Percentiles rank a stretch among this genome's conserved stretches.
These are phyloP conservation scores for Phytophthora pisi DNA, from an alignment of 352 stramenopile species.

Conservation along the genomic window DNA sequence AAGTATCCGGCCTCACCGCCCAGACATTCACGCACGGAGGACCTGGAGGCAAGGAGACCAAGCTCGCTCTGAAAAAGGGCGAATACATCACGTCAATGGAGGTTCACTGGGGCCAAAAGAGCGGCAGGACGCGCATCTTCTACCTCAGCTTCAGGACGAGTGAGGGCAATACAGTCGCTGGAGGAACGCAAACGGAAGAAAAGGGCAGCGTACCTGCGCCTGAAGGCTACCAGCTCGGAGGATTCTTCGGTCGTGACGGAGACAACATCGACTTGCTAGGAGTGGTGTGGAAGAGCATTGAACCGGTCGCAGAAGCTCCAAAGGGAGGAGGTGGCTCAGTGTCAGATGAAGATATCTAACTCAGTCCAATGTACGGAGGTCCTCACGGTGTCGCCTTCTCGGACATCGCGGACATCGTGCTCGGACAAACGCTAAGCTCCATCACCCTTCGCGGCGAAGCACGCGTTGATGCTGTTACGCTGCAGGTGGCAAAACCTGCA, in stretches of 20 bases:
- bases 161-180: constrained; percentile 18
- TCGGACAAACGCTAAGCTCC: constrained; percentile 14
- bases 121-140: constrained; percentile 16
- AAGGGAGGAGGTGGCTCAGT: background rate
- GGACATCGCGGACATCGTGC: constrained; percentile 4
- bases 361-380: constrained; percentile 8
- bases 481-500: background rate
- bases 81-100: constrained; percentile 25
- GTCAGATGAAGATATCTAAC: constrained; percentile 10
- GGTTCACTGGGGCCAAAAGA: constrained; percentile 22
- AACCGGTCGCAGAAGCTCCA: constrained; percentile 14
- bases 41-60: constrained; percentile 18
- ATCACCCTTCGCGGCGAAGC: constrained; percentile 10
- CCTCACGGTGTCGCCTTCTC: constrained; percentile 19
- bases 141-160: constrained; percentile 23
- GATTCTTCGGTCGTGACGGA: constrained; percentile 23
- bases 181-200: constrained; percentile 17
- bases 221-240: constrained; percentile 24
- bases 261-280: constrained; percentile 24
- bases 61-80: constrained; percentile 3
- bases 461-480: constrained; percentile 11
- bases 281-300: constrained; percentile 21
- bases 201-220: constrained; percentile 21
- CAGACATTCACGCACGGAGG: constrained; percentile 19
- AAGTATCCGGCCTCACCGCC: constrained; percentile 6